Conservation (phyloP, 257 asterid species). For the Mitragyna speciosa region DNA sequence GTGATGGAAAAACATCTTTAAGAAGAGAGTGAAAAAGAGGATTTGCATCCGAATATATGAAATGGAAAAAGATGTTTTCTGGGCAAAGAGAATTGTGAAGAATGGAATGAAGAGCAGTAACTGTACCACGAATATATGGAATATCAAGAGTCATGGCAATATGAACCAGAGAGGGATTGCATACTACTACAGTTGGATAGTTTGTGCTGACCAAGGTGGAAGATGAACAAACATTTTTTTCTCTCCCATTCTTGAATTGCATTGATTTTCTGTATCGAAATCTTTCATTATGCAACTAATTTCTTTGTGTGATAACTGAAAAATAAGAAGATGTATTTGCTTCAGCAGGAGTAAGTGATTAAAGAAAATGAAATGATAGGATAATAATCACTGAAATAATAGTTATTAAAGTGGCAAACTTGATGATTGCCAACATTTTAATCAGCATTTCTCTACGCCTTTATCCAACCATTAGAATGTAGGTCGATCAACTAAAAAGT, state of each 20-base stretch:
- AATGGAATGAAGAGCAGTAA: constrained; percentile 64
- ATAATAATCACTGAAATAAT: constrained; percentile 35
- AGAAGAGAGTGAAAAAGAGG: constrained; percentile 34
- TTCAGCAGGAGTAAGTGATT: constrained; percentile 54
- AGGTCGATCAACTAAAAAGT: no score
- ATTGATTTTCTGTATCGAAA: neutral
- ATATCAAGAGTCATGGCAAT: constrained; percentile 62
- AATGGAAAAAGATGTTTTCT: constrained; percentile 62
- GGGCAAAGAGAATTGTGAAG: constrained; percentile 59
- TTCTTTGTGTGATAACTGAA: neutral
- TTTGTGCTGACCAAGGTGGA: neutral
- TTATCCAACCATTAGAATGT: no score
- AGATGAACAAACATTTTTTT: neutral
- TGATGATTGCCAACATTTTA: constrained; percentile 7
- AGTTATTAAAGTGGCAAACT: constrained; percentile 13
- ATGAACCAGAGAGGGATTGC: constrained; percentile 44
- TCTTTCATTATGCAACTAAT: neutral
- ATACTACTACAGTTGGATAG: neutral
- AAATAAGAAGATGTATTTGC: constrained; percentile 35
- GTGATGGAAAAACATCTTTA: constrained; percentile 44
- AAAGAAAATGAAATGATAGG: constrained; percentile 45
- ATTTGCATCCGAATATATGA: constrained; percentile 41
- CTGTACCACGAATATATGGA: constrained; percentile 58
- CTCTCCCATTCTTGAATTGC: neutral
- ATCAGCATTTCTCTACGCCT: no score